These are phyloP conservation scores for Leccinum holopus DNA, from an alignment of 1,284 basidiomycete genomes.

Conservation along the genomic window DNA sequence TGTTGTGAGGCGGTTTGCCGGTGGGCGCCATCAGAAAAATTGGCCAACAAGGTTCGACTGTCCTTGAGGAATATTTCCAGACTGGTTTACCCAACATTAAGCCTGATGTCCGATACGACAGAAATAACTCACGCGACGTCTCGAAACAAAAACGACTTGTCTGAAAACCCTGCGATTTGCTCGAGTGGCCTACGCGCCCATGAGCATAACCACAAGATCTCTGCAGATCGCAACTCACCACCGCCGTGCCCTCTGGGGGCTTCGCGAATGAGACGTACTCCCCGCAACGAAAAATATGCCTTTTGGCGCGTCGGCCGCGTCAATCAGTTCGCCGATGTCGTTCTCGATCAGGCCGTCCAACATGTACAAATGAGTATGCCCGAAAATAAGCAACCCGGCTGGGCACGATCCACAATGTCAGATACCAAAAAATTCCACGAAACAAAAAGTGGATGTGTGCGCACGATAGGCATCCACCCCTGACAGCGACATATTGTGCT, in stretches of 20 bases:
- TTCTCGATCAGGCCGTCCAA: conserved; percentile 91
- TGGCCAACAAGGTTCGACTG: conserved; percentile 77
- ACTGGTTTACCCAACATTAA: conserved; percentile 37
- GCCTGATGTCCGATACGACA: background rate
- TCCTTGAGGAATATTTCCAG: conserved; percentile 92
- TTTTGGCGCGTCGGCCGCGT: conserved; percentile 82
- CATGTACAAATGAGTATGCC: conserved; percentile 84
- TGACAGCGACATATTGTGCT: conserved; percentile 79
- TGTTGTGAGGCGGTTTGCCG: conserved; percentile 65
- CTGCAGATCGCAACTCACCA: conserved; percentile 52
- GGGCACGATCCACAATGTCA: background rate
- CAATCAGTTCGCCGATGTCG: conserved; percentile 85
- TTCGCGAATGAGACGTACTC: conserved; percentile 76
- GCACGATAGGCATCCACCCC: conserved; percentile 87
- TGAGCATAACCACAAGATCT: conserved; percentile 23
- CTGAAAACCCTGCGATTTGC: conserved; percentile 76
- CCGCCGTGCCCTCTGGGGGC: conserved; percentile 72
- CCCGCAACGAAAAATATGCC: conserved; percentile 84
- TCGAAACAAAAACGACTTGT: conserved; percentile 84
- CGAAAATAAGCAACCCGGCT: conserved; percentile 88
- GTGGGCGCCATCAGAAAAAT: conserved; percentile 70
- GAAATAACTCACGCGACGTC: conserved; percentile 74
- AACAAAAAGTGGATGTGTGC: conserved; percentile 28
- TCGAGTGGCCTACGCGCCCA: conserved; percentile 64
- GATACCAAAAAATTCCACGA: background rate